phyloP scores from a whole-genome alignment of 2,329 filamentous ascomycete genomes.

The Fusarium xyrophilum region DNA sequence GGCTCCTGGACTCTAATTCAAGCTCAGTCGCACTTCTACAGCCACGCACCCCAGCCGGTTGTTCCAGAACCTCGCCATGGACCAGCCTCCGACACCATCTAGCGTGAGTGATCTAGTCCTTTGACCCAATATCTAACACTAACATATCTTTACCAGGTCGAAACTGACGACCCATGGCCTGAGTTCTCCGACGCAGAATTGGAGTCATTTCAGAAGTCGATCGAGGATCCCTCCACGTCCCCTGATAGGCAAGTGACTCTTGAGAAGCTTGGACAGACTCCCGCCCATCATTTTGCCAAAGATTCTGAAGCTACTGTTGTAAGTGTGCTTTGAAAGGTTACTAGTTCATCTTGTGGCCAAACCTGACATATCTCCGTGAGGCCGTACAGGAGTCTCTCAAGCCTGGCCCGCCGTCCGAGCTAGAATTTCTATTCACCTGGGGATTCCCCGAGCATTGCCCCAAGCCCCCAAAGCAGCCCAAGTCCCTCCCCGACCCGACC shows the following conservation, averaged over 20 bases:
- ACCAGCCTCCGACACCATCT: background rate
- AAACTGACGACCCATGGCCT: background rate
- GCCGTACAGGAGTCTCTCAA: background rate
- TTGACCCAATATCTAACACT: background rate
- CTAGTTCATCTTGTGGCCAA: too few relatives aligned
- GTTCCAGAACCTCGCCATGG: background rate
- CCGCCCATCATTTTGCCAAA: rapidly evolving
- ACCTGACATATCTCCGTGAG: background rate
- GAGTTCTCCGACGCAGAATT: background rate
- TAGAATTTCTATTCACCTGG: background rate
- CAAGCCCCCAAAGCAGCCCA: background rate
- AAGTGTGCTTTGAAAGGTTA: background rate
- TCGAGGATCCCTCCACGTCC: background rate
- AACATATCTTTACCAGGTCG: background rate
- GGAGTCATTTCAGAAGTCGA: background rate
- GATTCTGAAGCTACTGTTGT: background rate
- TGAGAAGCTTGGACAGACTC: rapidly evolving
- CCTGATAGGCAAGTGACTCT: background rate
- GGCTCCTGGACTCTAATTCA: too few relatives aligned
- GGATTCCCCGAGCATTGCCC: background rate
- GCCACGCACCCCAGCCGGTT: background rate
- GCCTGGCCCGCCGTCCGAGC: background rate
- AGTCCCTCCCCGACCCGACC: background rate
- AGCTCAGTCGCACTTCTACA: too few relatives aligned
- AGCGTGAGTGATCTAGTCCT: background rate